Evolutionary conservation across 345 rosid genomes (phyloP).

Genomic region (Bruguiera sexangula): DNA sequence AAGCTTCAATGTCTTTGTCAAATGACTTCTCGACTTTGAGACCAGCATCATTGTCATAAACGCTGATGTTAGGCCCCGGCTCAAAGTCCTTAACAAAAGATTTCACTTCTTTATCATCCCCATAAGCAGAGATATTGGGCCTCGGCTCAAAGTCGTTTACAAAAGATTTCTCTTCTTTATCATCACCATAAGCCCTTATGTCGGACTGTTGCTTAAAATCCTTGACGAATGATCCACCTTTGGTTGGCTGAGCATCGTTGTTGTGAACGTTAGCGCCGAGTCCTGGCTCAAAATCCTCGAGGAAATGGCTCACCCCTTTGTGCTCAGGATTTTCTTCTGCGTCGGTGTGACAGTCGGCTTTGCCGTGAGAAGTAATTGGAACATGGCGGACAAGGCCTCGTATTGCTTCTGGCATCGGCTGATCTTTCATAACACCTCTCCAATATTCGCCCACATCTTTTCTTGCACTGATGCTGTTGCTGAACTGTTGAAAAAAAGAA

Average conservation of each 20-base stretch:
- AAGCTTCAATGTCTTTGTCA: neutral
- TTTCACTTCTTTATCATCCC: neutral
- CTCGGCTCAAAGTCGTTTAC: conserved; percentile 16
- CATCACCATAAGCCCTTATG: neutral
- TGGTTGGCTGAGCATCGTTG: neutral
- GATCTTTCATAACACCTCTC: conserved; percentile 24
- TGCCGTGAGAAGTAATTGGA: neutral
- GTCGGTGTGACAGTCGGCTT: conserved; percentile 4
- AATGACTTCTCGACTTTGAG: neutral
- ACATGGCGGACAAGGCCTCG: conserved; percentile 5
- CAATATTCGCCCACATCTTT: conserved; percentile 33
- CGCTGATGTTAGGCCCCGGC: neutral
- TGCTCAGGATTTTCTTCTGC: neutral
- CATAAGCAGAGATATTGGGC: neutral
- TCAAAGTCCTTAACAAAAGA: neutral
- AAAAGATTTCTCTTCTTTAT: neutral
- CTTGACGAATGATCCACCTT: neutral
- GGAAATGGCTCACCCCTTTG: neutral
- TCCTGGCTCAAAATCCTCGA: neutral
- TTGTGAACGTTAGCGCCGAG: neutral
- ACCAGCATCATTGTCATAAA: neutral
- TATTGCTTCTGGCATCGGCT: conserved; percentile 25
- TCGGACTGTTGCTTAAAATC: conserved; percentile 6
- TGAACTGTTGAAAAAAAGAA: conserved; percentile 2
- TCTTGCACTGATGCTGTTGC: conserved; percentile 13